Percentiles rank a stretch among this genome's conserved stretches.
phyloP scores from a whole-genome alignment of 148 eudicot genomes.

The Rhododendron williamsianum region DNA sequence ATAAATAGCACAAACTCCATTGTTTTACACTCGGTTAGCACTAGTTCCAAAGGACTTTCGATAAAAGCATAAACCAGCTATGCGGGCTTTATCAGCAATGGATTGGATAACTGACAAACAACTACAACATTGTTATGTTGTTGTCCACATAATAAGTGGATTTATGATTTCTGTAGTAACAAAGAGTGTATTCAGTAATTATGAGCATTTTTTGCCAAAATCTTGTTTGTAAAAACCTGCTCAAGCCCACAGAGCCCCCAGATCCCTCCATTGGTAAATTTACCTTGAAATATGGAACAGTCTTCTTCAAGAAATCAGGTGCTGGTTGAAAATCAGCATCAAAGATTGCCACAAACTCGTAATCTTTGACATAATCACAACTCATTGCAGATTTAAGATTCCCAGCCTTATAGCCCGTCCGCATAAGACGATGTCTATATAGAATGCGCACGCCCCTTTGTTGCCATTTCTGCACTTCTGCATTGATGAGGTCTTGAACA shows the following conservation, averaged over 20 bases:
- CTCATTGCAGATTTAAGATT: conserved; percentile 93
- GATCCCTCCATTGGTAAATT: neutral
- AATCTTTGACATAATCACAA: conserved; percentile 90
- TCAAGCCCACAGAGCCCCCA: neutral
- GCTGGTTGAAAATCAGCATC: conserved; percentile 96
- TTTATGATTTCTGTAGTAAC: neutral
- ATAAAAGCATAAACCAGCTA: neutral
- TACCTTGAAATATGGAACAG: conserved; percentile 92
- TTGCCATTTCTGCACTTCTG: conserved; percentile 89
- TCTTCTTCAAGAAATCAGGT: conserved; percentile 84
- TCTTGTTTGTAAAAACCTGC: neutral
- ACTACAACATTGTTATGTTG: neutral
- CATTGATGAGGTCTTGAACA: conserved; percentile 68
- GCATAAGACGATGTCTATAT: conserved; percentile 84
- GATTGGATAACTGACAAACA: neutral
- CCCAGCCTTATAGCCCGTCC: conserved; percentile 97
- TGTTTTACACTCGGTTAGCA: neutral
- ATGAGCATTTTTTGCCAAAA: neutral
- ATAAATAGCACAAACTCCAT: neutral
- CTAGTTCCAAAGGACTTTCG: neutral
- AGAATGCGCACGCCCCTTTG: conserved; percentile 74
- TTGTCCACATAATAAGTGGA: neutral
- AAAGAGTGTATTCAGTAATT: neutral
- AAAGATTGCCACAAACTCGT: conserved; percentile 92
- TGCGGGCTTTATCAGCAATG: neutral